Evolutionary conservation across 2,329 filamentous ascomycete genomes (phyloP).

Genomic region (Phoma sp.): DNA sequence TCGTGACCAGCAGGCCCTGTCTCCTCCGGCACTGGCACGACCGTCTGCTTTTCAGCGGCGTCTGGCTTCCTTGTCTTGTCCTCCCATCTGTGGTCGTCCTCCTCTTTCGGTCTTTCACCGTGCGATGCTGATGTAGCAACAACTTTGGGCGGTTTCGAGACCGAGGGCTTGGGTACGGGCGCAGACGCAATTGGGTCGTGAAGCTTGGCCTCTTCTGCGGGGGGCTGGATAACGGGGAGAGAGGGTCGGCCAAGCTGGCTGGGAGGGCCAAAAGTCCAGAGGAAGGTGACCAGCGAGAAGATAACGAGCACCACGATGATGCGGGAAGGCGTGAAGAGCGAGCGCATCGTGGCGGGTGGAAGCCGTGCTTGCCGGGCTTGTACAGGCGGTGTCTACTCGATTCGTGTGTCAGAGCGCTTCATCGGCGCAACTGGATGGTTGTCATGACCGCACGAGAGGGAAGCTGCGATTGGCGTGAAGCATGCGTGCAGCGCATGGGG

Average conservation of each 20-base stretch:
- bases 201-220: constrained; percentile 26
- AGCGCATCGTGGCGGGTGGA: constrained; percentile 29
- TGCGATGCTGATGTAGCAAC: constrained; percentile 1
- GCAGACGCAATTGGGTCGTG: constrained; percentile 29
- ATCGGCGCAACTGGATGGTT: constrained; percentile 1
- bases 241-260: constrained; percentile 23
- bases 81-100: constrained; percentile 24
- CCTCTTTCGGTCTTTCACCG: constrained; percentile 12
- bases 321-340: constrained; percentile 41
- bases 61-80: constrained; percentile 12
- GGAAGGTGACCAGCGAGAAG: constrained; percentile 38
- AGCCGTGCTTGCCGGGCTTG: constrained; percentile 2
- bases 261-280: constrained; percentile 41
- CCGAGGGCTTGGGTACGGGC: constrained; percentile 19
- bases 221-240: constrained; percentile 33
- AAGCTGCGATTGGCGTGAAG: constrained; percentile 2
- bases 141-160: constrained; percentile 6
- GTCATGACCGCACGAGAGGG: neutral
- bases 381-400: neutral
- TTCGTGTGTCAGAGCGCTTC: neutral
- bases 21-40: constrained; percentile 5
- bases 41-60: neutral
- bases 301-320: constrained; percentile 34
- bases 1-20: constrained; percentile 22
- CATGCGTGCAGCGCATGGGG: neutral